Percentiles rank a stretch among this genome's conserved stretches.
Conservation (phyloP, 139 green algal genomes). For the Astrephomene gubernaculifera region DNA sequence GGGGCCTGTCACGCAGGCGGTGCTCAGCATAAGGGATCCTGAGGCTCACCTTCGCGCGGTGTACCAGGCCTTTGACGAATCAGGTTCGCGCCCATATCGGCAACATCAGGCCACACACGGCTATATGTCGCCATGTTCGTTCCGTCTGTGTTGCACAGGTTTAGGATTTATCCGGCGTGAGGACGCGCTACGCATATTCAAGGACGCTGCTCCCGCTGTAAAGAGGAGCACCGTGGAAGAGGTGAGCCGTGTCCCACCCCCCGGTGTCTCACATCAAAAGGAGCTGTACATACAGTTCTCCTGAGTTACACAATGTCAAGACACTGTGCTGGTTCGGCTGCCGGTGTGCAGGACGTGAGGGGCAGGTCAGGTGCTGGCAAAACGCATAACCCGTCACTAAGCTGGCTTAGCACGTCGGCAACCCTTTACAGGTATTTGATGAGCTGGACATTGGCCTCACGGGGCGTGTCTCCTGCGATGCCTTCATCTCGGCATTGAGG, state of each 20-base stretch:
- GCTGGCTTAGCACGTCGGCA: too few species aligned
- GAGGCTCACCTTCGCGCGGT: neutral
- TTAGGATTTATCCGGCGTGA: constrained; percentile 18
- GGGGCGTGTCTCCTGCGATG: constrained; percentile 17
- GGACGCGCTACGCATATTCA: neutral
- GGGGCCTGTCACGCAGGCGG: too few species aligned
- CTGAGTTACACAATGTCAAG: too few species aligned
- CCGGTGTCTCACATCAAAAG: too few species aligned
- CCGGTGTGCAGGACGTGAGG: too few species aligned
- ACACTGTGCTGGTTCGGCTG: too few species aligned
- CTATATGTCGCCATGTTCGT: too few species aligned
- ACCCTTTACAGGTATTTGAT: constrained; percentile 3
- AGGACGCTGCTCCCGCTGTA: neutral
- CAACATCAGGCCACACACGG: too few species aligned
- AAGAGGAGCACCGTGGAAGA: neutral
- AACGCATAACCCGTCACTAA: too few species aligned
- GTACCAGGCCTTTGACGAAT: constrained; percentile 11
- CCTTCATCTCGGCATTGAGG: constrained; percentile 4
- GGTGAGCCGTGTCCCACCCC: constrained; percentile 12
- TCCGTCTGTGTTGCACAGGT: neutral
- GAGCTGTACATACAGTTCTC: too few species aligned
- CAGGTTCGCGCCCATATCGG: neutral
- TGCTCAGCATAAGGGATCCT: too few species aligned
- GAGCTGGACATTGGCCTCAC: neutral
- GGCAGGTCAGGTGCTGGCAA: too few species aligned